Evolutionary conservation across 176 grass and related monocot genomes (phyloP).

Genomic region (Guadua angustifolia): DNA sequence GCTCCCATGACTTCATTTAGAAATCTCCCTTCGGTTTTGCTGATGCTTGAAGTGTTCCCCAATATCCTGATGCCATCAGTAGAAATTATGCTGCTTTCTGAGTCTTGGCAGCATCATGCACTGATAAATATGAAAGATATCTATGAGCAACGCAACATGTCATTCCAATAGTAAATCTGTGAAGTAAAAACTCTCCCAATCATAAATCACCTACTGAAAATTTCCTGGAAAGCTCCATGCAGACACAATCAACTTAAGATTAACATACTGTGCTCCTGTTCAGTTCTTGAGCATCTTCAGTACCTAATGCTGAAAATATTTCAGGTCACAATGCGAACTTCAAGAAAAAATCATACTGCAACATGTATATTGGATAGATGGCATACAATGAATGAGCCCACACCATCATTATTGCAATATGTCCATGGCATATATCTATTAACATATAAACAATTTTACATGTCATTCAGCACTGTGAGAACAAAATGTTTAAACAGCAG

Average conservation of each 20-base stretch:
- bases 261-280: constrained; percentile 32
- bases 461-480: constrained; percentile 15
- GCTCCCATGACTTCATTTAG: constrained; percentile 13
- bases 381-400: constrained; percentile 18
- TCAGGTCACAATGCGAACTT: constrained; percentile 42
- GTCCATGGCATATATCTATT: constrained; percentile 45
- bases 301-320: constrained; percentile 62
- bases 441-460: constrained; percentile 55
- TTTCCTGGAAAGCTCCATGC: not conserved
- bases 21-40: not conserved
- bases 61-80: not conserved
- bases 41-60: constrained; percentile 13
- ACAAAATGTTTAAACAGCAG: constrained; percentile 35
- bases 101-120: constrained; percentile 15
- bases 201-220: constrained; percentile 33
- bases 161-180: constrained; percentile 20
- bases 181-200: constrained; percentile 13
- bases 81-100: constrained; percentile 14
- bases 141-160: constrained; percentile 24
- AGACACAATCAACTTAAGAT: constrained; percentile 39
- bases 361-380: constrained; percentile 38
- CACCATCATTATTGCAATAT: constrained; percentile 41
- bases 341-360: constrained; percentile 21
- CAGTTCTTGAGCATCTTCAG: constrained; percentile 29
- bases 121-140: constrained; percentile 31